phyloP scores from a whole-genome alignment of 306 rosid genomes.

The Begonia fuchsioides region DNA sequence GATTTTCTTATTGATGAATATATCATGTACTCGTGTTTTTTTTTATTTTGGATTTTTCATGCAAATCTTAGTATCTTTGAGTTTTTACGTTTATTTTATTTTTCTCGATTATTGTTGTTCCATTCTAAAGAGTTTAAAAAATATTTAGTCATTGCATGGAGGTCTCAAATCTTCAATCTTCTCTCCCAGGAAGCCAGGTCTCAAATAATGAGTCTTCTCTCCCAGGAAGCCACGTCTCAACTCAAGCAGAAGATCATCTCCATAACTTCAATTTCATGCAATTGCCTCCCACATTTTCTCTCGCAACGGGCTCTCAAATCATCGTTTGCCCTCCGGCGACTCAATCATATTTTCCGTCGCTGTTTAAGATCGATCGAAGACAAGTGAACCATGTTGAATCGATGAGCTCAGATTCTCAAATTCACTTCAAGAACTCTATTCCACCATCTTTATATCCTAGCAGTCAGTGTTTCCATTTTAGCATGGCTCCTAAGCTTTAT shows the following conservation, averaged over 20 bases:
- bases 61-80: no score
- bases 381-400: slow-evolving; percentile 40
- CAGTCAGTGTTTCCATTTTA: slow-evolving; percentile 32
- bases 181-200: no score
- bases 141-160: slow-evolving; percentile 4
- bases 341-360: slow-evolving; percentile 22
- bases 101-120: no score
- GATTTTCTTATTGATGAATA: no score
- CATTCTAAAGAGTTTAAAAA: no score
- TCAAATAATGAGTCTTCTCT: no score
- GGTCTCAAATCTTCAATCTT: slow-evolving; percentile 14
- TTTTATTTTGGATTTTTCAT: no score
- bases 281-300: no score
- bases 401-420: slow-evolving; percentile 16
- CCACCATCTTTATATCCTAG: slow-evolving; percentile 17
- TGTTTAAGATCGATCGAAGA: slow-evolving; percentile 33
- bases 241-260: slow-evolving; percentile 35
- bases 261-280: slow-evolving; percentile 26
- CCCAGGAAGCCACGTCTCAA: slow-evolving; percentile 16
- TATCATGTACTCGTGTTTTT: no score
- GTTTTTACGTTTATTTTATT: no score
- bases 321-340: slow-evolving; percentile 29
- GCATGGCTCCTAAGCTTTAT: slow-evolving; percentile 32
- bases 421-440: slow-evolving; percentile 11
- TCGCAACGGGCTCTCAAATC: no score